A percentile compares a stretch with the other conserved stretches of the same genome.
Conservation (phyloP, 768 basidiomycete species). For the Termitomyces sp. region DNA sequence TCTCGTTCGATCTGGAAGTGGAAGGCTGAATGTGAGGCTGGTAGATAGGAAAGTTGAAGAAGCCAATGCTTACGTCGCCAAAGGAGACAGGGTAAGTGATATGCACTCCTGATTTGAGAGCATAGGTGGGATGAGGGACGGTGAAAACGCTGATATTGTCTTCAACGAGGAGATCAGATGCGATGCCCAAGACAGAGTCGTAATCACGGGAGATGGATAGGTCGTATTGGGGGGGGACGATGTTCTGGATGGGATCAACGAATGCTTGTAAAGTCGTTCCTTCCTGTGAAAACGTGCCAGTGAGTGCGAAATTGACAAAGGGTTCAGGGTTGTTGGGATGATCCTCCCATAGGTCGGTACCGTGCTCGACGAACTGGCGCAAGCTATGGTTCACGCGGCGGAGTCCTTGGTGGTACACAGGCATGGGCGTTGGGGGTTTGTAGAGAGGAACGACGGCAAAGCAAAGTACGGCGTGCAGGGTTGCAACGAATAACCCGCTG, state of each 20-base stretch:
- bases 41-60: too few species aligned
- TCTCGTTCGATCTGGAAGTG: background rate
- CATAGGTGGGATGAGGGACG: conserved; percentile 1
- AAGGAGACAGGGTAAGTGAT: background rate
- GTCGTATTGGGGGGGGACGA: background rate
- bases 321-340: background rate
- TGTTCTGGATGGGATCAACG: conserved; percentile 3
- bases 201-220: conserved; percentile 14
- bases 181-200: conserved; percentile 20
- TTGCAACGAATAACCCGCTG: too few species aligned
- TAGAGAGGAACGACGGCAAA: too few species aligned
- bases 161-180: conserved; percentile 8
- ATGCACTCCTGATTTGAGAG: conserved; percentile 8
- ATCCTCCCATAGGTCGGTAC: background rate
- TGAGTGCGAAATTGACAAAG: background rate
- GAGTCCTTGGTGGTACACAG: background rate
- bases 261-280: background rate
- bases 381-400: background rate
- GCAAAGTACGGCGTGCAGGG: too few species aligned
- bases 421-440: background rate
- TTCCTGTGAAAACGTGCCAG: background rate
- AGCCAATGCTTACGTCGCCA: background rate
- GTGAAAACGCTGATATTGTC: conserved; percentile 7
- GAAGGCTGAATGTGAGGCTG: background rate
- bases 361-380: conserved; percentile 1